Base-by-base conservation (phyloP, 129 eudicot species). In the Lactuca sativa region DNA sequence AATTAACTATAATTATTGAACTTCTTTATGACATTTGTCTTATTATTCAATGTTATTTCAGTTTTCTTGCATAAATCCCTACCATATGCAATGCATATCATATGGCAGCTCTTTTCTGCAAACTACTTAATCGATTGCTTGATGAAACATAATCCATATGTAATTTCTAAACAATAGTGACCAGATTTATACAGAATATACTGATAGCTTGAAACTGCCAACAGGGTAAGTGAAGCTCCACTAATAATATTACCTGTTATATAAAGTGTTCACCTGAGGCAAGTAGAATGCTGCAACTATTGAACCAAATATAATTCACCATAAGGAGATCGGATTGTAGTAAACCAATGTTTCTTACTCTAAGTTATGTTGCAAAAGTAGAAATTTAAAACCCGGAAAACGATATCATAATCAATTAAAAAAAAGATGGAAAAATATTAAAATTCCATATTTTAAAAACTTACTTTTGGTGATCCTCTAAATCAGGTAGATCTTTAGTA, bases 401-500 rank as follows among this genome's bases (percentile, higher is more conserved):
- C 58, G 0, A 0, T 12, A 30, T 18, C 21, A 14, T 31, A 18
- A 25, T 30, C 10, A 33, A 61, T 62, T 25, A 6, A 30, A 52
- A 37, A 15, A 17, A n/a, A n/a, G n/a, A n/a, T 44, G 47, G 34
- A 37, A 41, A 31, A 53, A 40, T 15, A 75, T 47, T 4, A 9
- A 62, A 59, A 11, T 59, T 56, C 17, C 14, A 60, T 15, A 33
- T 44, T 49, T 43, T 52, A 60, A 67, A 18, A 62, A 77, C 98
- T 92, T 86, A 92, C 98, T 92, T 89, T 71, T 92, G 82, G 69
- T 89, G 96, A 67, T 96, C 98, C 79, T 92, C 98, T 31, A 92
- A 92, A 56, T 92, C 98, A 56, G 92, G 96, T 73, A 92, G 96
- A 92, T 92, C 98, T 80, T 92, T 89, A 34, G 98, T 92, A 68